phyloP scores from a whole-genome alignment of 352 stramenopile genomes.

The Phytophthora uliginosa region DNA sequence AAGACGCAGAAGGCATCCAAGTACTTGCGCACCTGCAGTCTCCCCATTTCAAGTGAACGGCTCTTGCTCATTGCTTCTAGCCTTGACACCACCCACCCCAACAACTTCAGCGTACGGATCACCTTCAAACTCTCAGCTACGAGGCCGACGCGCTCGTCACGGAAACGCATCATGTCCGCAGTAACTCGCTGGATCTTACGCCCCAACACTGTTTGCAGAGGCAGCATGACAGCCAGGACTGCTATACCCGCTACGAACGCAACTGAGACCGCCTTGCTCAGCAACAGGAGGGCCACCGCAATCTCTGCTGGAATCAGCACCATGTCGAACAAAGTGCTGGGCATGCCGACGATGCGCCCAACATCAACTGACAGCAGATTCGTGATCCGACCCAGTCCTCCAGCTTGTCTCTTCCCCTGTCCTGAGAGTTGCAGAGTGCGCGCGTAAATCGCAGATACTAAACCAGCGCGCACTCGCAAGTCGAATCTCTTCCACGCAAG shows the following conservation, averaged over 20 bases:
- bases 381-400: slow-evolving; percentile 72
- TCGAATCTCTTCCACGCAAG: slow-evolving; percentile 86
- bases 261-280: slow-evolving; percentile 85
- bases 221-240: slow-evolving; percentile 85
- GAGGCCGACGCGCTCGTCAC: slow-evolving; percentile 80
- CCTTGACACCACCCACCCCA: slow-evolving; percentile 70
- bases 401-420: slow-evolving; percentile 34
- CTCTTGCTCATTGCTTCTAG: slow-evolving; percentile 58
- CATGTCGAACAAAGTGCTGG: slow-evolving; percentile 81
- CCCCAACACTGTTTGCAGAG: slow-evolving; percentile 84
- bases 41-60: slow-evolving; percentile 72
- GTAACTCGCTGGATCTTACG: slow-evolving; percentile 85
- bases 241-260: slow-evolving; percentile 86
- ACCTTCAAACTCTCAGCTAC: slow-evolving; percentile 74
- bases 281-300: slow-evolving; percentile 72
- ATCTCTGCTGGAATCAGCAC: slow-evolving; percentile 85
- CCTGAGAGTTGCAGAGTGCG: slow-evolving; percentile 58
- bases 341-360: slow-evolving; percentile 76
- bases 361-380: slow-evolving; percentile 88
- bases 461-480: slow-evolving; percentile 70
- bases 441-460: slow-evolving; percentile 79
- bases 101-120: slow-evolving; percentile 85
- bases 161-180: slow-evolving; percentile 76
- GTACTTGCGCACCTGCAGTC: slow-evolving; percentile 87
- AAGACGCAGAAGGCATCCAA: slow-evolving; percentile 92